Evolutionary conservation across 2,329 filamentous ascomycete species (phyloP).

Genomic region (Rhexocercosporidium sp.): DNA sequence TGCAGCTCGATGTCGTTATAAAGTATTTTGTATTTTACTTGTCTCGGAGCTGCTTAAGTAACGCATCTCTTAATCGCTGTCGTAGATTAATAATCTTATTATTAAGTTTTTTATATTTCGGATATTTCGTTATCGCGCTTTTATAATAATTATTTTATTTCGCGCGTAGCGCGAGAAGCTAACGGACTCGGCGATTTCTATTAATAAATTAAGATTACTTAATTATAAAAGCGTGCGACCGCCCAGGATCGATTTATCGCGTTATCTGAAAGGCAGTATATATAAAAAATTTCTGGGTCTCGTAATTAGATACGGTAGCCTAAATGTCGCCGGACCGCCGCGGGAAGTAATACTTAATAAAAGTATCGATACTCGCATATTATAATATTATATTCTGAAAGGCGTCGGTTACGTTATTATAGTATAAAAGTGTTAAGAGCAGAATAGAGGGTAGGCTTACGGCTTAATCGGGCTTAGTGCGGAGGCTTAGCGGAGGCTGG

Average conservation of each 20-base stretch:
- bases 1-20: constrained; percentile 31
- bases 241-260: constrained; percentile 28
- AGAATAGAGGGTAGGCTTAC: too few relatives aligned
- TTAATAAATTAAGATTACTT: constrained; percentile 15
- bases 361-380: too few relatives aligned
- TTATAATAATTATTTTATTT: constrained; percentile 22
- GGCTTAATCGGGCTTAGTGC: too few relatives aligned
- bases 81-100: background rate
- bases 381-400: too few relatives aligned
- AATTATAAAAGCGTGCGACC: constrained; percentile 24
- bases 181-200: constrained; percentile 23
- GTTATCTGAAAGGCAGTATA: constrained; percentile 26
- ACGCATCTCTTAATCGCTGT: background rate
- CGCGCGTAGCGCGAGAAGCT: constrained; percentile 22
- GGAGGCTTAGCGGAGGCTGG: too few relatives aligned
- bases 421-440: too few relatives aligned
- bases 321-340: too few relatives aligned
- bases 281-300: constrained; percentile 28
- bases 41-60: constrained; percentile 10
- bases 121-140: background rate
- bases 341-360: too few relatives aligned
- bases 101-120: background rate
- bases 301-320: constrained; percentile 21
- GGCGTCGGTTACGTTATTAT: too few relatives aligned
- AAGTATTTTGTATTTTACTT: constrained; percentile 28